Conservation (phyloP, 1,284 basidiomycete genomes). For the Cerioporus squamosus region DNA sequence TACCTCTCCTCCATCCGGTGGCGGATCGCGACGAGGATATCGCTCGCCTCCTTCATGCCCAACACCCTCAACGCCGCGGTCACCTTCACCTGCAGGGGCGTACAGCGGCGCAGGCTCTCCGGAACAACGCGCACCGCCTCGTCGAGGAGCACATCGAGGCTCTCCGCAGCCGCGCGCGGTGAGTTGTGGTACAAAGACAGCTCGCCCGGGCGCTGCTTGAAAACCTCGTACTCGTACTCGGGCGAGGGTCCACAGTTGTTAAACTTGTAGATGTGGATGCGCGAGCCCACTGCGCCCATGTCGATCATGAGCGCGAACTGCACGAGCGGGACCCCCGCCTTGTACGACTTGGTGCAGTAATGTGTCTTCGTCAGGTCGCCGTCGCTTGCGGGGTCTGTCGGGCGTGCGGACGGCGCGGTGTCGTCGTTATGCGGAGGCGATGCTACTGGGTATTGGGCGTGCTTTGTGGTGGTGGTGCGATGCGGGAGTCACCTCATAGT, state of each 20-base stretch:
- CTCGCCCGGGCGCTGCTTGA: slow-evolving; percentile 84
- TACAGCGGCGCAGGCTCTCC: slow-evolving; percentile 66
- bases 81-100: slow-evolving; percentile 93
- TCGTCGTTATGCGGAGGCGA: slow-evolving; percentile 27
- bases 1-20: slow-evolving; percentile 65
- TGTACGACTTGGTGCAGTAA: slow-evolving; percentile 65
- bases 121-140: slow-evolving; percentile 85
- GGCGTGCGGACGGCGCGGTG: slow-evolving; percentile 31
- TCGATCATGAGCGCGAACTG: slow-evolving; percentile 98
- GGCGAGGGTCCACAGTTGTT: slow-evolving; percentile 86
- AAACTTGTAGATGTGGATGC: slow-evolving; percentile 99
- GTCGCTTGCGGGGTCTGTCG: slow-evolving; percentile 63
- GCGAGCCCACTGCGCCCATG: slow-evolving; percentile 95
- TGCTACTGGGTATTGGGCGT: neutral
- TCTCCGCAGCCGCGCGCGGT: slow-evolving; percentile 75
- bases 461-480: slow-evolving; percentile 29
- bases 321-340: slow-evolving; percentile 58
- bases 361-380: slow-evolving; percentile 67
- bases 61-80: slow-evolving; percentile 91
- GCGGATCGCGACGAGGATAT: slow-evolving; percentile 83
- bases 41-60: slow-evolving; percentile 66
- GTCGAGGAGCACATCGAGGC: slow-evolving; percentile 82
- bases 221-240: slow-evolving; percentile 92
- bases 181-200: slow-evolving; percentile 70
- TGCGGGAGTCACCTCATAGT: slow-evolving; percentile 10